A percentile compares a stretch with the other conserved stretches of the same genome.
These are phyloP conservation scores for Rutstroemia sp. DNA, from an alignment of 2,329 filamentous ascomycete genomes.

Conservation along the genomic window DNA sequence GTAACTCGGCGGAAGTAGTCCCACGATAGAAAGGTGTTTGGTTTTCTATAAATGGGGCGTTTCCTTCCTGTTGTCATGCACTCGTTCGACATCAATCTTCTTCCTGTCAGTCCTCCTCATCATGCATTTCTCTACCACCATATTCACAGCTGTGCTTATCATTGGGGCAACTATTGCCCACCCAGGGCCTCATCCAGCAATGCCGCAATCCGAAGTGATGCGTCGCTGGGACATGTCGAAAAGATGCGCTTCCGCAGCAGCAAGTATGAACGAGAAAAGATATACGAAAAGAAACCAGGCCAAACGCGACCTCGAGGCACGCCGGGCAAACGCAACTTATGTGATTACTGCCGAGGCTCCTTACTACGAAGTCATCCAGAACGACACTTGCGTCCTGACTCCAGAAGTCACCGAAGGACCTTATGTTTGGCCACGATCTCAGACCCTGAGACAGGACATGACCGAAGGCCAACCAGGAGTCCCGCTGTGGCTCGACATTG, in stretches of 20 bases:
- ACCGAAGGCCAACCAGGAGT: conserved; percentile 21
- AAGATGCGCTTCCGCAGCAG: not conserved
- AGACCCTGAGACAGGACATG: conserved; percentile 28
- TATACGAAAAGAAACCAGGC: not conserved
- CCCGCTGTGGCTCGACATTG: conserved; percentile 29
- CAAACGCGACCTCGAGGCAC: not conserved
- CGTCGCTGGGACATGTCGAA: not conserved
- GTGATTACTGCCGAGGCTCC: conserved; percentile 38
- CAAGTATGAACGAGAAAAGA: not conserved
- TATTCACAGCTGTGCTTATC: too few relatives aligned
- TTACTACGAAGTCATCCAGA: conserved; percentile 32
- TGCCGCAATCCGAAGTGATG: not conserved
- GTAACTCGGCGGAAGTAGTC: too few relatives aligned
- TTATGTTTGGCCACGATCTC: conserved; percentile 31
- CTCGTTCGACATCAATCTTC: too few relatives aligned
- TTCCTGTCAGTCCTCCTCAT: too few relatives aligned
- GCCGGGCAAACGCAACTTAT: not conserved
- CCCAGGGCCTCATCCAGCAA: too few relatives aligned
- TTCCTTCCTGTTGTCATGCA: too few relatives aligned
- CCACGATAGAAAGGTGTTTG: too few relatives aligned
- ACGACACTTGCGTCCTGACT: conserved; percentile 39
- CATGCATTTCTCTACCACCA: too few relatives aligned
- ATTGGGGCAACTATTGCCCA: too few relatives aligned
- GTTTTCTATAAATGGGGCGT: too few relatives aligned
- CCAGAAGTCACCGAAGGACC: conserved; percentile 46